phyloP scores from a whole-genome alignment of 2,329 filamentous ascomycete genomes.

The Fusarium pseudonygamai region DNA sequence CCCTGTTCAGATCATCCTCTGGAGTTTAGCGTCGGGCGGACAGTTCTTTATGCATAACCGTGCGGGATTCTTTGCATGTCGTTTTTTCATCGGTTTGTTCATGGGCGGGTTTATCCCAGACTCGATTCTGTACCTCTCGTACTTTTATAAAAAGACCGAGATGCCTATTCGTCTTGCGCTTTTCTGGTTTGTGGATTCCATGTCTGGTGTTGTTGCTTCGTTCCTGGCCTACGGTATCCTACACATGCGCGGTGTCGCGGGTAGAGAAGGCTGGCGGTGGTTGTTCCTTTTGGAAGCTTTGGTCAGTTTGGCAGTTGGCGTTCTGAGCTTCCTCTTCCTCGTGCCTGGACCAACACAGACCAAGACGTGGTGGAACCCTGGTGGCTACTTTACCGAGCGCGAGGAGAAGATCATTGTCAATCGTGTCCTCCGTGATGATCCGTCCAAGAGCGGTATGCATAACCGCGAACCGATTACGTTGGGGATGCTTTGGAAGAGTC shows the following conservation, averaged over 20 bases:
- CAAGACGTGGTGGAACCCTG: not conserved
- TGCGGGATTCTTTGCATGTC: not conserved
- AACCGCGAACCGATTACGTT: not conserved
- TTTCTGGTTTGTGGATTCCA: not conserved
- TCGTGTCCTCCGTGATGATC: not conserved
- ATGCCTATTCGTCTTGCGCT: not conserved
- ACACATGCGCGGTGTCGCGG: constrained; percentile 61
- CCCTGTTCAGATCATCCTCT: not conserved
- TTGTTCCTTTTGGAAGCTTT: constrained; percentile 54
- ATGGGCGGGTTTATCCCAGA: not conserved
- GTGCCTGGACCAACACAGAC: not conserved
- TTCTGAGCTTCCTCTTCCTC: not conserved
- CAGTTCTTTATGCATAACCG: not conserved
- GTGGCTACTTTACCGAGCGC: not conserved
- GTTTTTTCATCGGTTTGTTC: not conserved
- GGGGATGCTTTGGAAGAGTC: not conserved
- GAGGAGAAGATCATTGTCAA: not conserved
- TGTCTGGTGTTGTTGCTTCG: not conserved
- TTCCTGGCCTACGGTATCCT: constrained; percentile 54
- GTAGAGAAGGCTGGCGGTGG: constrained; percentile 67
- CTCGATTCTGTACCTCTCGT: not conserved
- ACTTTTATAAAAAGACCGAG: not conserved
- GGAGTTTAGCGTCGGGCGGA: not conserved
- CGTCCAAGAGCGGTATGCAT: not conserved
- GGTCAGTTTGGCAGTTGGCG: not conserved